Conservation (phyloP, 2,329 filamentous ascomycete species). For the Penicillium sp. region DNA sequence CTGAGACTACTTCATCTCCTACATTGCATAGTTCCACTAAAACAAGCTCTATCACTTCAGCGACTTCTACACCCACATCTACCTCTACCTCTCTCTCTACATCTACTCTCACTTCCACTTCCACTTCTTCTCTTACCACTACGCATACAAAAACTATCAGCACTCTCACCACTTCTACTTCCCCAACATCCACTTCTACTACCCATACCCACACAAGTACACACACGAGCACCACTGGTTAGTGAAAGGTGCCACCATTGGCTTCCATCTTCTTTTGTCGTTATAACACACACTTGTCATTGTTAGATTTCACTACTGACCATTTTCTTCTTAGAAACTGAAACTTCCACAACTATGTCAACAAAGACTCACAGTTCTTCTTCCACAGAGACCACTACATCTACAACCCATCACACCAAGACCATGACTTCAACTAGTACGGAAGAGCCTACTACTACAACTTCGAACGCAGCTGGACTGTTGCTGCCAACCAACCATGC, state of each 20-base stretch:
- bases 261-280: slow-evolving; percentile 16
- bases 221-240: slow-evolving; percentile 26
- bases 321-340: not conserved
- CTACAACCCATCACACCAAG: slow-evolving; percentile 23
- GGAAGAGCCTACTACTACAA: slow-evolving; percentile 21
- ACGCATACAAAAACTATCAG: not conserved
- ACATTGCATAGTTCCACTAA: slow-evolving; percentile 2
- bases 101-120: slow-evolving; percentile 11
- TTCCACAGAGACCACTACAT: slow-evolving; percentile 16
- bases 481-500: slow-evolving; percentile 33
- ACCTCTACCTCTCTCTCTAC: slow-evolving; percentile 10
- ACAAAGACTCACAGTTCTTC: slow-evolving; percentile 19
- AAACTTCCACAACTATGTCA: slow-evolving; percentile 15
- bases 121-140: slow-evolving; percentile 9
- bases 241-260: slow-evolving; percentile 27
- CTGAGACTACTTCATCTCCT: slow-evolving; percentile 4
- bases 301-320: slow-evolving; percentile 9
- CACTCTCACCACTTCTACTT: slow-evolving; percentile 10
- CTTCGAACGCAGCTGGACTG: slow-evolving; percentile 31
- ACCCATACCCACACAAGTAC: slow-evolving; percentile 17
- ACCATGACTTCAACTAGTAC: slow-evolving; percentile 27
- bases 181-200: slow-evolving; percentile 4
- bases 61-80: slow-evolving; percentile 8
- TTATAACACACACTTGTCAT: not conserved
- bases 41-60: slow-evolving; percentile 3